A percentile compares a stretch with the other conserved stretches of the same genome.
Conservation (phyloP, 257 asterid genomes). For the Jasminum sambac region DNA sequence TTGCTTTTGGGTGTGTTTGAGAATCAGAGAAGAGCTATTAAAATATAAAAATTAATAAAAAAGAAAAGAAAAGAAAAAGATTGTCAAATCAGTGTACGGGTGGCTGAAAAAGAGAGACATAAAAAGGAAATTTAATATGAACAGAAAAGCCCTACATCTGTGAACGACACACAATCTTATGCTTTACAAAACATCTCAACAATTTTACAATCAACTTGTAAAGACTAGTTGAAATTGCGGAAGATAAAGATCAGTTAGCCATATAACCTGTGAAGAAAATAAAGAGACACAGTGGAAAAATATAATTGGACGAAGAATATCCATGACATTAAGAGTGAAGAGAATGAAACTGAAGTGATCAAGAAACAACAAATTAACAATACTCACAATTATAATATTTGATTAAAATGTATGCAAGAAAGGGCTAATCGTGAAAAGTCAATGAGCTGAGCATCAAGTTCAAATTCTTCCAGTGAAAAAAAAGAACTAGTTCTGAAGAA, state of each 20-base stretch:
- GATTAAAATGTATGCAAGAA: neutral
- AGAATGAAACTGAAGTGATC: neutral
- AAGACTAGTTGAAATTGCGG: neutral
- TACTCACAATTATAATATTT: neutral
- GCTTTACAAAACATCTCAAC: neutral
- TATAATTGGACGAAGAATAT: neutral
- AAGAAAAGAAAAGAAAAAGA: too few species aligned
- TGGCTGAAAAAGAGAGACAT: too few species aligned
- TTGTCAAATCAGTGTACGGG: too few species aligned
- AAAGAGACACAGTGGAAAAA: neutral
- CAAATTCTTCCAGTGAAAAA: neutral
- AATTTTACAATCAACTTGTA: constrained; percentile 5
- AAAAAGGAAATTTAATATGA: too few species aligned
- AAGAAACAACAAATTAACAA: neutral
- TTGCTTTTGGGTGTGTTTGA: too few species aligned
- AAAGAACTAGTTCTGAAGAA: constrained; percentile 14
- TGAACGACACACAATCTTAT: neutral
- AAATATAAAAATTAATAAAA: too few species aligned
- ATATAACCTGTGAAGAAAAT: neutral
- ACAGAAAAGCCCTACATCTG: too few species aligned
- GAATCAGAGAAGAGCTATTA: too few species aligned
- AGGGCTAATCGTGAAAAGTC: neutral
- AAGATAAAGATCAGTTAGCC: constrained; percentile 10
- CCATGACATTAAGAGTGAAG: neutral
- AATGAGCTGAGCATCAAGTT: neutral